Evolutionary conservation across 805 yeast species (phyloP).

Genomic region (Cyberlindnera xishuangbannaensis): DNA sequence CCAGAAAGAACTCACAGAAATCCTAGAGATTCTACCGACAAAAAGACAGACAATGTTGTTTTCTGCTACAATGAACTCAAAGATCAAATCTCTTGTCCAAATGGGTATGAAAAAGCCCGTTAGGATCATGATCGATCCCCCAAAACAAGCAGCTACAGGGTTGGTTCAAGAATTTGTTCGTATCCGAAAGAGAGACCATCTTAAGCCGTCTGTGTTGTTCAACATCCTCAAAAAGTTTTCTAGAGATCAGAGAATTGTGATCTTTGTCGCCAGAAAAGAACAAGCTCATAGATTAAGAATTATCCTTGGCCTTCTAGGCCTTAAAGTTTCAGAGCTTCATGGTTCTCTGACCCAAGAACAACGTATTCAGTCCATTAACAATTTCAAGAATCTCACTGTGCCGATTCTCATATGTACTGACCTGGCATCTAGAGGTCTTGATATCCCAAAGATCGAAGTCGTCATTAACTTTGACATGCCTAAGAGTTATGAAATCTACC

Average conservation of each 20-base stretch:
- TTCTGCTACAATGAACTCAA: constrained; percentile 97
- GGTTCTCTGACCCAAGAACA: constrained; percentile 89
- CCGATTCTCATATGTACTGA: constrained; percentile 94
- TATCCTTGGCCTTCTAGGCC: constrained; percentile 64
- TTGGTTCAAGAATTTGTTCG: constrained; percentile 92
- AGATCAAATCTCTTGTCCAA: constrained; percentile 80
- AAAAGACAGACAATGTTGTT: constrained; percentile 91
- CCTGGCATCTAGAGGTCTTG: constrained; percentile 98
- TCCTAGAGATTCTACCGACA: constrained; percentile 77
- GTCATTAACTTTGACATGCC: constrained; percentile 97
- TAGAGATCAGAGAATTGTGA: constrained; percentile 65
- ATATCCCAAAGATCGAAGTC: constrained; percentile 94
- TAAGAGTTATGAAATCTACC: constrained; percentile 79
- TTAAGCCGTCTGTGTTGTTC: constrained; percentile 78
- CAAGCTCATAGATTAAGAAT: constrained; percentile 84
- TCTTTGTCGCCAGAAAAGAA: constrained; percentile 89
- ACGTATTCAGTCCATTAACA: constrained; percentile 77
- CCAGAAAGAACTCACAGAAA: constrained; percentile 90
- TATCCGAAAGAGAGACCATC: constrained; percentile 79
- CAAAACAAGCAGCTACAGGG: constrained; percentile 89
- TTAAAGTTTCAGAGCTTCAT: constrained; percentile 74
- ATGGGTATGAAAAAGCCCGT: constrained; percentile 88
- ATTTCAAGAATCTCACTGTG: constrained; percentile 75
- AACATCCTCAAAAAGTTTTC: constrained; percentile 66
- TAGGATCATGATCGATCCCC: constrained; percentile 93